Conservation (phyloP, 805 yeast species). For the Candida succiphila region DNA sequence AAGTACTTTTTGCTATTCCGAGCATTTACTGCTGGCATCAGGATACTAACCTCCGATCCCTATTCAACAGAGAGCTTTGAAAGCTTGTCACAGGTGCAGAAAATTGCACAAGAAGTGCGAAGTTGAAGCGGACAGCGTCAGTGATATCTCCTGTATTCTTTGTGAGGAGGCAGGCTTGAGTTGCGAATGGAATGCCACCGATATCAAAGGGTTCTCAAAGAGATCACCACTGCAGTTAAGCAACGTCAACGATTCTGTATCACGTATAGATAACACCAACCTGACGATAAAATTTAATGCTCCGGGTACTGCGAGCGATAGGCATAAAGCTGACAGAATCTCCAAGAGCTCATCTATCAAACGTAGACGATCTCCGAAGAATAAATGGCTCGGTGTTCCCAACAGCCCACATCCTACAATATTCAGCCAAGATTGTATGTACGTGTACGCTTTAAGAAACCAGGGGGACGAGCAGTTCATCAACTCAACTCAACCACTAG, state of each 20-base stretch:
- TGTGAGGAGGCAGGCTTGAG: slow-evolving; percentile 5
- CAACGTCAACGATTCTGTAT: too few species aligned
- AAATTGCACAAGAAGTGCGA: slow-evolving; percentile 15
- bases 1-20: neutral
- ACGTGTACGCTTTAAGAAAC: slow-evolving; percentile 14
- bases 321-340: too few species aligned
- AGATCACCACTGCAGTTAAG: neutral
- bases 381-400: too few species aligned
- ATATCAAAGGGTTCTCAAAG: neutral
- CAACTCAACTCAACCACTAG: slow-evolving; percentile 22
- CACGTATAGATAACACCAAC: too few species aligned
- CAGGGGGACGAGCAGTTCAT: slow-evolving; percentile 18
- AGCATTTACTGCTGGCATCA: neutral
- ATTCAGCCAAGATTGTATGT: slow-evolving; percentile 15
- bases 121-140: slow-evolving; percentile 1
- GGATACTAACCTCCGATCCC: neutral
- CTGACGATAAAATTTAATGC: too few species aligned
- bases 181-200: slow-evolving; percentile 3
- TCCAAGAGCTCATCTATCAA: neutral
- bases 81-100: slow-evolving; percentile 18
- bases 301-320: too few species aligned
- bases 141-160: slow-evolving; percentile 6
- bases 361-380: neutral
- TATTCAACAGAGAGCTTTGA: slow-evolving; percentile 5
- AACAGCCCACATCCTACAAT: neutral